Evolutionary conservation across 495 filamentous ascomycete species (phyloP), one percentile per base, ranked within the genome.

Genomic region (Cercophora newfieldiana): DNA sequence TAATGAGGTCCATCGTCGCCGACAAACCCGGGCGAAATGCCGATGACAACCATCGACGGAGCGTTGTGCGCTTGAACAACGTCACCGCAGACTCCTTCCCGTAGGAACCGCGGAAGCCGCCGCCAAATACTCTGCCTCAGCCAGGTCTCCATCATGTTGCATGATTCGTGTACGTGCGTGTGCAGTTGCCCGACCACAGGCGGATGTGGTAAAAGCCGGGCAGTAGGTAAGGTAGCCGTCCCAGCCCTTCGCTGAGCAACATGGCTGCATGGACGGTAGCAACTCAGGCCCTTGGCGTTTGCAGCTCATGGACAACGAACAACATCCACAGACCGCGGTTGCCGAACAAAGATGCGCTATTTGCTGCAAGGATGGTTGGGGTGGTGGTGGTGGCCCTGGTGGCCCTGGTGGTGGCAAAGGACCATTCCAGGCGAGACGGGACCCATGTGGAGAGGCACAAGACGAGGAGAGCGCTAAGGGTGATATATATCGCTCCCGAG

Each of bases 381-480:
- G 63, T 44, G 37, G 37, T 44, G 37, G 37, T 12, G 30, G n/a
- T n/a, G n/a, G n/a, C n/a, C n/a, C n/a, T n/a, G n/a, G n/a, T n/a
- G n/a, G n/a, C n/a, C n/a, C n/a, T n/a, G n/a, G 59, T 56, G 55
- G 68, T 60, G 66, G 68, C 68, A 47, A 66, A 68, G 58, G 31
- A 50, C 21, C 62, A 65, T n/a, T 48, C 55, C 63, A 65, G 54
- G 50, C 63, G 48, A 59, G 53, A 65, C 63, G 54, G 57, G 30
- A 29, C 63, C 61, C 61, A 44, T 37, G 49, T 44, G 61, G 29
- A 47, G 50, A 64, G 29, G 31, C 50, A 56, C 51, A 55, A 29
- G 61, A 31, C 21, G 61, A 24, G 18, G 59, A n/a, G 57, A 31
- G 37, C 63, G 63, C 63, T 57, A 65, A 53, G 37, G 63, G 44